Evolutionary conservation across 1,139 yeast species (phyloP), one percentile per base, ranked within the genome.

Genomic region (Eremothecium coryli): DNA sequence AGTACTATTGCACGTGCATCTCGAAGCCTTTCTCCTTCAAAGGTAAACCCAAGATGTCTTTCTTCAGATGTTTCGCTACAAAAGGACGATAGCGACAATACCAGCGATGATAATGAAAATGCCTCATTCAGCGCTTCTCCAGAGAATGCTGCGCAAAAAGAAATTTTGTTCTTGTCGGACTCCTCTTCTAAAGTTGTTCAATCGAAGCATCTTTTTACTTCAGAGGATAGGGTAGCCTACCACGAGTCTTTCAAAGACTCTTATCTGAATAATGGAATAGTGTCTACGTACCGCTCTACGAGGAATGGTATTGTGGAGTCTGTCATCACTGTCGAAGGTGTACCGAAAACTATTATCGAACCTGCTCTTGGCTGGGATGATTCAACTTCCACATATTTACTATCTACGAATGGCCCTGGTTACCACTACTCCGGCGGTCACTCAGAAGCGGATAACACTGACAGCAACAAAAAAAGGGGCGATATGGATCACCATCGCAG

Each of bases 321-420:
- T 28, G 79, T 85, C n/a, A 75, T 85, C 23, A 82, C 80, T 37
- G 82, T 82, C 16, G 77, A 79, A 48, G 96, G 95, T 36, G 84
- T 84, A 12, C 79, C 76, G 49, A 86, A 86, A 63, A 84, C 93
- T 5, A 82, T 86, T 43, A 85, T 86, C 52, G 88, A 79, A 49
- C 56, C 59, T 13, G 49, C 58, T 2, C 48, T 49, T 23, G 46
- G 50, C 32, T 51, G 48, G 47, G 54, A 50, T 29, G 48, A 46
- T 22, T 41, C 44, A 13, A 36, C n/a, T n/a, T n/a, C n/a, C n/a
- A n/a, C n/a, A 36, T 10, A 10, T 10, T 20, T n/a, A n/a, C n/a
- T n/a, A n/a, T n/a, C n/a, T n/a, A n/a, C n/a, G n/a, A n/a, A n/a
- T n/a, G n/a, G n/a, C n/a, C n/a, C n/a, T n/a, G n/a, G n/a, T n/a